A percentile compares a stretch with the other conserved stretches of the same genome.
Conservation (phyloP, 2,329 filamentous ascomycete species). For the Paecilomyces formosus region DNA sequence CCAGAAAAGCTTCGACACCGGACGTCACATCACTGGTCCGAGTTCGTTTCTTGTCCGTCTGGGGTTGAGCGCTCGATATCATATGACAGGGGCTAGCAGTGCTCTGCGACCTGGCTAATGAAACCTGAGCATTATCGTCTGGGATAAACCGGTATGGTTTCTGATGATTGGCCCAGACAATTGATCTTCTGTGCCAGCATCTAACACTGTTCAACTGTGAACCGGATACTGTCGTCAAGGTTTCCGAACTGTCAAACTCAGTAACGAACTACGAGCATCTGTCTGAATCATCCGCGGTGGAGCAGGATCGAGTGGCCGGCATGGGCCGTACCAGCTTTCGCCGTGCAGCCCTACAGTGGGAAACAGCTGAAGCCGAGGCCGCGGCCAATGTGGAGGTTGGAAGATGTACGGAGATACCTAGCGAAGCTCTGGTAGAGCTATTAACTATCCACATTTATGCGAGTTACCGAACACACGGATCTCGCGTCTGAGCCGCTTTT, state of each 20-base stretch:
- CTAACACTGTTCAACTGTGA: neutral
- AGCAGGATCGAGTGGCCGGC: neutral
- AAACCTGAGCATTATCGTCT: neutral
- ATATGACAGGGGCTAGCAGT: neutral
- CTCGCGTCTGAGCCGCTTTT: too few relatives aligned
- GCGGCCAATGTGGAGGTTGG: neutral
- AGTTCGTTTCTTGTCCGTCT: neutral
- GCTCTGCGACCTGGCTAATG: neutral
- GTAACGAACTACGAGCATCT: neutral
- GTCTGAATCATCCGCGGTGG: neutral
- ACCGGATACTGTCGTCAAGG: neutral
- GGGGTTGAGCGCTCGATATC: neutral
- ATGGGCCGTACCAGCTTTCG: neutral
- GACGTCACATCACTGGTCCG: neutral
- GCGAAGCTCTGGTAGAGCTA: too few relatives aligned
- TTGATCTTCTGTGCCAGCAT: neutral
- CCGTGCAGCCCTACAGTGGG: neutral
- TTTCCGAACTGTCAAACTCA: neutral
- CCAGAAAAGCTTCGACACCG: neutral
- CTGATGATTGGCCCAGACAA: neutral
- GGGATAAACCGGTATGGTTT: neutral
- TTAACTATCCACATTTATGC: too few relatives aligned
- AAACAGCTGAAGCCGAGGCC: neutral
- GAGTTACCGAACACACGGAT: too few relatives aligned
- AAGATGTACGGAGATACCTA: neutral